A percentile compares a stretch with the other conserved stretches of the same genome.
Conservation (phyloP, 352 stramenopile genomes). For the Phytophthora rubi region DNA sequence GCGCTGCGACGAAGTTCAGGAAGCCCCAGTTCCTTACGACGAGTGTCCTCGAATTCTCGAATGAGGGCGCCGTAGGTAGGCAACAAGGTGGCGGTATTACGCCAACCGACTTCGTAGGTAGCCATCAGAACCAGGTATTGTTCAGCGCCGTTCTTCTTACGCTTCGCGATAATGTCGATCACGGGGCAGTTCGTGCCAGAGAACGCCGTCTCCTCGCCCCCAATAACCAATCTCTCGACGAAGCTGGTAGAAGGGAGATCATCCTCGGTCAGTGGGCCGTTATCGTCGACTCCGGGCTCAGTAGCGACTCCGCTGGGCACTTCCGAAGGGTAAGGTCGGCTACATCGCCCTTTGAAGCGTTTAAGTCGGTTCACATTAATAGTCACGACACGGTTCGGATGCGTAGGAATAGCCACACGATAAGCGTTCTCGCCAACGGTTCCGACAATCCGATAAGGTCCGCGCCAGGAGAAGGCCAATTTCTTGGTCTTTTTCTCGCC, state of each 20-base stretch:
- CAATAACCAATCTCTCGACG: neutral
- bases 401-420: no score
- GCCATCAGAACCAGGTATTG: neutral
- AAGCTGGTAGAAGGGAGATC: neutral
- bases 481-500: neutral
- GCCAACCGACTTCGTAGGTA: conserved; percentile 3
- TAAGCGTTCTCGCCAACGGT: no score
- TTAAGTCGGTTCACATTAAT: neutral
- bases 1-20: conserved; percentile 1
- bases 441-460: no score
- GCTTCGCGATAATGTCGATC: no score
- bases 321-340: neutral
- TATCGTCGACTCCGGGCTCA: neutral
- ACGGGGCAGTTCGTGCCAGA: no score
- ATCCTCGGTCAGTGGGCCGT: neutral
- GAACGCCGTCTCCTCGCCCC: neutral
- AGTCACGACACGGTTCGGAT: no score
- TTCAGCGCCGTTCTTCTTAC: no score
- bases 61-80: neutral
- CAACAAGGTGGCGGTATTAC: neutral
- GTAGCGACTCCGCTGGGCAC: neutral
- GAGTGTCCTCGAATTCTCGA: neutral
- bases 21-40: neutral
- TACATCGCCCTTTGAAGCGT: neutral
- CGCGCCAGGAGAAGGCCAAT: no score